Evolutionary conservation across 2,329 filamentous ascomycete species (phyloP), one percentile per base, ranked within the genome.

Genomic region (Emergomyces pasteurianus): DNA sequence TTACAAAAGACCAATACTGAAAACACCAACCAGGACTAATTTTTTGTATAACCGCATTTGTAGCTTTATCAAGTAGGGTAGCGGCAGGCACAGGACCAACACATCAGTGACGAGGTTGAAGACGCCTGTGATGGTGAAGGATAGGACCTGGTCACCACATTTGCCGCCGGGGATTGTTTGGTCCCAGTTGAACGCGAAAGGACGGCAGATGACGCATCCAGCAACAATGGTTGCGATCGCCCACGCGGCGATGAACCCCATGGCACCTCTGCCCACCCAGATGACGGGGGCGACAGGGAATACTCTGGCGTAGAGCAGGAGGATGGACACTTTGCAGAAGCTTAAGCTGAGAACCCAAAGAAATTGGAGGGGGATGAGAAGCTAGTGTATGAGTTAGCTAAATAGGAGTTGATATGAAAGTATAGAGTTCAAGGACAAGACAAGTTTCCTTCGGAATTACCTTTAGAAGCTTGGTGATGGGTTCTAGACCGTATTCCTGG

Each of bases 221-320:
- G 52, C 52, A n/a, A 66, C 64, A 16, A 73, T 69, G 1, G 73
- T 78, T 4, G 64, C 65, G 12, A 66, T 61, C 2, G 67, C 59
- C 66, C 66, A 66, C n/a, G 62, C 60, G 2, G 63, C 34, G 42
- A 69, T 67, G 23, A 68, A 55, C 18, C 16, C 36, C 62, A 63
- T 64, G 12, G 57, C 57, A 1, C 63, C 50, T 7, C 59, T 55
- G 10, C 65, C 60, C 9, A 64, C 60, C 62, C 61, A 62, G 8
- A 49, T 61, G n/a, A 66, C 63, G 9, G 34, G 14, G 5, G 12
- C 38, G 46, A 58, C 54, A 16, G 65, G 63, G 42, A 69, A 69
- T n/a, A 68, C 65, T 26, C 60, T 62, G 7, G 65, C 47, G 47
- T 68, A 68, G 9, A 68, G 38, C 18, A 65, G 50, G 46, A 68